A percentile compares a stretch with the other conserved stretches of the same genome.
phyloP scores from a whole-genome alignment of 371 early-diverging fungal species.

The Actinomortierella wolfii region DNA sequence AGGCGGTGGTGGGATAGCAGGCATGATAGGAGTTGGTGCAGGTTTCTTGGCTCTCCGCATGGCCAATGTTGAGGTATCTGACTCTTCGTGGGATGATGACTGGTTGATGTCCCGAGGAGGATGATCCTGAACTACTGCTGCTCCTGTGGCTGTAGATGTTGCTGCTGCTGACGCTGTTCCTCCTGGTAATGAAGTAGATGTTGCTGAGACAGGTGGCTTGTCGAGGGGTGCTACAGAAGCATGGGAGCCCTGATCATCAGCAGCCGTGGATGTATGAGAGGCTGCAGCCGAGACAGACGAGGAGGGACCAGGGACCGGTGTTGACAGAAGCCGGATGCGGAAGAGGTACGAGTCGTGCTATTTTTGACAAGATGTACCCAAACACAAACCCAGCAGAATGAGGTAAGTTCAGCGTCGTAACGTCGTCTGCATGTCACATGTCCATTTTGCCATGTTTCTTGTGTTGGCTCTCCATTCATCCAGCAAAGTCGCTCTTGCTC shows the following conservation, averaged over 20 bases:
- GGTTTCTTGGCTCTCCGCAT: conserved; percentile 27
- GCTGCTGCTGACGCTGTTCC: conserved; percentile 5
- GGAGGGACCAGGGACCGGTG: conserved; percentile 7
- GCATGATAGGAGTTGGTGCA: conserved; percentile 24
- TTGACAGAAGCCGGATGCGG: conserved; percentile 34
- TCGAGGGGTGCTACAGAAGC: background rate
- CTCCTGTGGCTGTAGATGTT: conserved; percentile 6
- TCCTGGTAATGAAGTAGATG: background rate
- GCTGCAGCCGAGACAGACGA: too few species aligned
- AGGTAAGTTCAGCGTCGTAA: too few species aligned
- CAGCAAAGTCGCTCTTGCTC: too few species aligned
- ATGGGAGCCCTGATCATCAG: too few species aligned
- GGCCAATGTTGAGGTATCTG: conserved; percentile 13
- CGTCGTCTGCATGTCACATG: too few species aligned
- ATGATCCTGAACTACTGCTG: conserved; percentile 1
- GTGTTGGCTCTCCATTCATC: too few species aligned
- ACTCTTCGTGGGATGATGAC: conserved; percentile 19
- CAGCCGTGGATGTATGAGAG: too few species aligned
- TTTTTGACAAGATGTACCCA: background rate
- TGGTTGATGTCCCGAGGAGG: background rate
- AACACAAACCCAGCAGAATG: too few species aligned
- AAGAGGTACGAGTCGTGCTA: conserved; percentile 39
- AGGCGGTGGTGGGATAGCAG: conserved; percentile 4
- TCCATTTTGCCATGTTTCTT: too few species aligned
- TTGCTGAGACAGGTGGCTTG: background rate